phyloP scores from a whole-genome alignment of 2,329 filamentous ascomycete genomes.

The Fusarium humuli region DNA sequence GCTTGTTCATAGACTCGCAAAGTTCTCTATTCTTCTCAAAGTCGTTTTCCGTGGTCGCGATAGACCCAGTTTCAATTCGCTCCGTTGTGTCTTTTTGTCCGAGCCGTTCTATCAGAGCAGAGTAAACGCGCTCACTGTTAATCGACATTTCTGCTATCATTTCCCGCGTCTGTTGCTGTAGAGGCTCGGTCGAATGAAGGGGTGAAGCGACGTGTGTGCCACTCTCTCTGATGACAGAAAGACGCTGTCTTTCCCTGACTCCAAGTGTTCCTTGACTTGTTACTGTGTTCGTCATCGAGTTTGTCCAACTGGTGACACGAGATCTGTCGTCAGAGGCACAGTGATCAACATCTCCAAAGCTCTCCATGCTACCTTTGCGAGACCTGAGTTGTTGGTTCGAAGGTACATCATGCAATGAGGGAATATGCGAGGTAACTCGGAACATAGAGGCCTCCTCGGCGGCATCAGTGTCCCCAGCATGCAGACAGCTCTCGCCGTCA shows the following conservation, averaged over 20 bases:
- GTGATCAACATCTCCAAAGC: slow-evolving; percentile 55
- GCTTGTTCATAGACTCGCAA: slow-evolving; percentile 1
- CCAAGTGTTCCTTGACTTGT: slow-evolving; percentile 55
- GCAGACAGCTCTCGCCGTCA: slow-evolving; percentile 48
- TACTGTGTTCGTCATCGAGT: slow-evolving; percentile 69
- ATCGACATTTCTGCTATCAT: slow-evolving; percentile 50
- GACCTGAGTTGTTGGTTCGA: slow-evolving; percentile 62
- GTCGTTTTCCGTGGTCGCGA: neutral
- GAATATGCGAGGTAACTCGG: slow-evolving; percentile 61
- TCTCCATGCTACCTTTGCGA: slow-evolving; percentile 67
- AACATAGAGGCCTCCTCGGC: slow-evolving; percentile 60
- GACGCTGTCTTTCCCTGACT: slow-evolving; percentile 65
- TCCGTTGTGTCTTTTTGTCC: slow-evolving; percentile 51
- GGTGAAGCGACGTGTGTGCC: slow-evolving; percentile 55
- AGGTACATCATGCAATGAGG: slow-evolving; percentile 62
- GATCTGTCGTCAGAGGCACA: slow-evolving; percentile 65
- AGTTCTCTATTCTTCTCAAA: neutral
- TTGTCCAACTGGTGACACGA: slow-evolving; percentile 79
- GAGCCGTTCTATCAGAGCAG: slow-evolving; percentile 70
- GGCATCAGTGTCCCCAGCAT: slow-evolving; percentile 50
- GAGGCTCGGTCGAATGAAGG: slow-evolving; percentile 44
- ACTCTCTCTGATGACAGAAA: slow-evolving; percentile 74
- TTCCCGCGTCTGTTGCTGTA: slow-evolving; percentile 33
- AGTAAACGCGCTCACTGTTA: slow-evolving; percentile 71
- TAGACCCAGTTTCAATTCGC: neutral